phyloP scores from a whole-genome alignment of 2,329 filamentous ascomycete genomes.

The Ceratocystis papillata region DNA sequence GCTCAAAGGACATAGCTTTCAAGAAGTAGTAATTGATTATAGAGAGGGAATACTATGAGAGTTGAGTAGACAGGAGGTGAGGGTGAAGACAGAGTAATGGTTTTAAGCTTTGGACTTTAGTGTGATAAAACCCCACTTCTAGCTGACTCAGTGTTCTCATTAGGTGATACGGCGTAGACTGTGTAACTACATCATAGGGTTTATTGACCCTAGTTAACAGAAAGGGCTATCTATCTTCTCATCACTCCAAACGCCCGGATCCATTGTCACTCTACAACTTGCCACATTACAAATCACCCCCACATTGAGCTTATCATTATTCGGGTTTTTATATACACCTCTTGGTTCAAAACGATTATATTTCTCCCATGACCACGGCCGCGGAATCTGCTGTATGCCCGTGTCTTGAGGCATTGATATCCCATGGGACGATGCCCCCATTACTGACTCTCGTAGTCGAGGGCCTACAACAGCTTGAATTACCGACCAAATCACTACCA shows the following conservation, averaged over 20 bases:
- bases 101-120: background rate
- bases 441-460: constrained; percentile 65
- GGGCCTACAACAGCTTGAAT: constrained; percentile 27
- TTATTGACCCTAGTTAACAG: too few species aligned
- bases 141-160: background rate
- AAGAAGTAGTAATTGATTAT: background rate
- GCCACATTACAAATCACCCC: background rate
- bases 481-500: constrained; percentile 31
- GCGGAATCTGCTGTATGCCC: constrained; percentile 71
- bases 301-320: too few species aligned
- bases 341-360: too few species aligned
- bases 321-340: too few species aligned
- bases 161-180: background rate
- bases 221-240: too few species aligned
- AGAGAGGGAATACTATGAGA: background rate
- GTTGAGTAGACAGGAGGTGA: background rate
- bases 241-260: too few species aligned
- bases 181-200: too few species aligned
- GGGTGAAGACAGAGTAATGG: background rate
- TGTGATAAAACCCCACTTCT: background rate
- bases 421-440: constrained; percentile 70
- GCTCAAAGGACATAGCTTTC: constrained; percentile 30
- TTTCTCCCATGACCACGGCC: constrained; percentile 60
- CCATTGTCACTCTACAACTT: background rate
- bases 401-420: constrained; percentile 65